These are phyloP conservation scores for Clonostachys byssicola DNA, from an alignment of 2,329 filamentous ascomycete genomes.

Conservation along the genomic window DNA sequence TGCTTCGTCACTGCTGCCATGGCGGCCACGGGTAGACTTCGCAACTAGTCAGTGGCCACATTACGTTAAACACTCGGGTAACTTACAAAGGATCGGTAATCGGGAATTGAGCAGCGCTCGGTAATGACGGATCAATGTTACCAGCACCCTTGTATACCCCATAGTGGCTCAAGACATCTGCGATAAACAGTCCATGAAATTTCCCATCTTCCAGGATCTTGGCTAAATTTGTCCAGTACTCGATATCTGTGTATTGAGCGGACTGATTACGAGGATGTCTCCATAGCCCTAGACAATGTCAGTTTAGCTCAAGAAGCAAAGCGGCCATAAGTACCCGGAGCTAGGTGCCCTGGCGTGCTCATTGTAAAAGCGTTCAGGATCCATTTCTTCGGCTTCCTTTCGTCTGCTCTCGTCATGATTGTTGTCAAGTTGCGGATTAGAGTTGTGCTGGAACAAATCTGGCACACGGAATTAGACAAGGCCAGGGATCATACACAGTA, in stretches of 20 bases:
- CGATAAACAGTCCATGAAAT: conserved; percentile 46
- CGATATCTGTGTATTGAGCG: conserved; percentile 10
- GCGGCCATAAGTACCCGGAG: conserved; percentile 1
- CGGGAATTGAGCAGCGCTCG: conserved; percentile 32
- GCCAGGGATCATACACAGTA: neutral
- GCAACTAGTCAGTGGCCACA: neutral
- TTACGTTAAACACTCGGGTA: neutral
- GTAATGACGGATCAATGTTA: conserved; percentile 14
- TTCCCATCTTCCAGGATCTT: conserved; percentile 37
- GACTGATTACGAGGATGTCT: conserved; percentile 11
- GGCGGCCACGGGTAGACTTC: conserved; percentile 26
- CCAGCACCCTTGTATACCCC: conserved; percentile 14
- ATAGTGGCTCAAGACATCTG: conserved; percentile 41
- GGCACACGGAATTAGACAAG: neutral
- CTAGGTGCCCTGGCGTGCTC: conserved; percentile 9
- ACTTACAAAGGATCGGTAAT: conserved; percentile 28
- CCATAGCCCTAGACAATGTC: conserved; percentile 7
- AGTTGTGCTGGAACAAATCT: neutral
- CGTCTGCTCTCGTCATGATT: neutral
- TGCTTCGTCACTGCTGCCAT: conserved; percentile 40
- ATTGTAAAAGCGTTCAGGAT: conserved; percentile 11
- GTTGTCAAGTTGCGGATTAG: neutral
- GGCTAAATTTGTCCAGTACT: conserved; percentile 40
- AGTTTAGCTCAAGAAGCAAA: neutral
- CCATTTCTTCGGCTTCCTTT: conserved; percentile 2